Base-by-base conservation (phyloP, 805 yeast genomes). In the Teunomyces pallodes region DNA sequence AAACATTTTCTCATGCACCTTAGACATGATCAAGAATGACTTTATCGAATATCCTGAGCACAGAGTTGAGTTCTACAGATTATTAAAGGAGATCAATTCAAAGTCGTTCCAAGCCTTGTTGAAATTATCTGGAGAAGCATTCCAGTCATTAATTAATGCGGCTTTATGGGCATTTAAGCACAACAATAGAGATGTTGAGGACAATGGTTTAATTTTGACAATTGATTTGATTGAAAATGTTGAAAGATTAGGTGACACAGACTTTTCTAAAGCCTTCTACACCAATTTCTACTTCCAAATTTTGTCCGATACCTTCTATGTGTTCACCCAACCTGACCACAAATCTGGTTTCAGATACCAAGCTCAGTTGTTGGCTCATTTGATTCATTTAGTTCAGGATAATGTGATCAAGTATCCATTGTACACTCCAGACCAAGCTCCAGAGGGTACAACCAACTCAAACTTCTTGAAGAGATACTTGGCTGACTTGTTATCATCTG, bases 91-190 rank as follows among this genome's bases (percentile, higher is more conserved):
- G 50, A 92, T 94, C 61, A 86, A 94, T 67, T 69, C 83, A 56
- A 86, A 87, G 62, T 84, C 94, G 13, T 94, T 94, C 77, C 79
- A 82, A 49, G 96, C 97, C 0, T 77, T 94, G 55, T 75, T 90
- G 51, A 87, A 90, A 66, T 79, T 94, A 54, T 95, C 97, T 8
- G 92, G 95, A 3, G 90, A 83, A 53, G 96, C 96, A 20, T 92
- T 94, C 79, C 90, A 87, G 62, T 80, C 90, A 50, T 86, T 94
- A 48, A 83, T 94, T 51, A 92, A 90, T 69, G 96, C 98, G 2
- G 91, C 96, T 41, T 76, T 94, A 61, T 94, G 99, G 99, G 97
- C 98, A 0, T 88, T 94, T 67, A 92, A 94, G 70, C 99, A 94
- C 67, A 94, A 91, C 62, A 91, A 94, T 69, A 83, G 98, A 66